Evolutionary conservation across 2,329 filamentous ascomycete genomes (phyloP).

Genomic region (Epichloe sp.): DNA sequence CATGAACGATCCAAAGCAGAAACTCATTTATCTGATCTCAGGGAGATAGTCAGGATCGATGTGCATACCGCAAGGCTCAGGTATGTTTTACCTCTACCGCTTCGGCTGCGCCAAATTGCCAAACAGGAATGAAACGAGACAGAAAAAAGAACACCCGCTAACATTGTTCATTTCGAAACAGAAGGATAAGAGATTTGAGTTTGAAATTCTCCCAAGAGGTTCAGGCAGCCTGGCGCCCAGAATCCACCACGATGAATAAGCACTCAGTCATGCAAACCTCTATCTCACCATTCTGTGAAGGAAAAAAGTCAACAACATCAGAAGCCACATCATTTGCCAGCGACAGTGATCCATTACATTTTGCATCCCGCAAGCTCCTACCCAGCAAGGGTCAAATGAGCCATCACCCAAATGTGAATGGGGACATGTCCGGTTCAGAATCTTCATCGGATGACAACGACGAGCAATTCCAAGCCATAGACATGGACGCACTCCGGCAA

Average conservation of each 20-base stretch:
- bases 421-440: conserved; percentile 11
- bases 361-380: conserved; percentile 12
- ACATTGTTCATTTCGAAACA: conserved; percentile 7
- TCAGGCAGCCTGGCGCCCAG: conserved; percentile 18
- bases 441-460: conserved; percentile 20
- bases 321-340: conserved; percentile 7
- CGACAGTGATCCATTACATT: conserved; percentile 12
- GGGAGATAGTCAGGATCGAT: conserved; percentile 18
- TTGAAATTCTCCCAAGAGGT: conserved; percentile 22
- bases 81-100: conserved; percentile 13
- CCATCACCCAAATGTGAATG: conserved; percentile 3
- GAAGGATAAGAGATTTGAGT: conserved; percentile 22
- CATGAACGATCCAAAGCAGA: conserved; percentile 14
- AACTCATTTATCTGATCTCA: conserved; percentile 17
- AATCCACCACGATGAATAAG: conserved; percentile 6
- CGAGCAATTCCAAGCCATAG: conserved; percentile 21
- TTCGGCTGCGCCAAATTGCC: not conserved
- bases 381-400: conserved; percentile 10
- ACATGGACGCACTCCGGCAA: conserved; percentile 26
- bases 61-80: conserved; percentile 19
- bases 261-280: conserved; percentile 10
- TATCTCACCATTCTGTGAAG: conserved; percentile 13
- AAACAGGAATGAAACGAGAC: not conserved
- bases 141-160: not conserved
- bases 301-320: conserved; percentile 7